Evolutionary conservation across 163 green algal species (phyloP).

Genomic region (Trebouxia gelatinosa): DNA sequence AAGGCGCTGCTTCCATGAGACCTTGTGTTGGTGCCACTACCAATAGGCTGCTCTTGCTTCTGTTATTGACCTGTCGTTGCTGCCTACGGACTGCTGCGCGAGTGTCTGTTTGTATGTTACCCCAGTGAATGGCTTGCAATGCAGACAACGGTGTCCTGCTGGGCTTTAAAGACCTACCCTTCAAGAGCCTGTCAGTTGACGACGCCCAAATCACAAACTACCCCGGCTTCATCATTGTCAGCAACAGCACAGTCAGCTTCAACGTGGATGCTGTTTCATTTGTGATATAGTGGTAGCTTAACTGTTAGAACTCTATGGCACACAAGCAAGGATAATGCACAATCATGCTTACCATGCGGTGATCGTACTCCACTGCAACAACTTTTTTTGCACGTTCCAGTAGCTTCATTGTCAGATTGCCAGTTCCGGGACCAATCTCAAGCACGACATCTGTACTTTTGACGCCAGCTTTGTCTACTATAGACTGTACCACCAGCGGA

Average conservation of each 20-base stretch:
- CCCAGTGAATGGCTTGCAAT: too few species aligned
- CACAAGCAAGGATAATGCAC: not conserved
- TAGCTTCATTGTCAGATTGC: constrained; percentile 97
- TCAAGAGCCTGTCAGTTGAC: constrained; percentile 3
- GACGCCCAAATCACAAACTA: not conserved
- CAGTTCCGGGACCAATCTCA: constrained; percentile 97
- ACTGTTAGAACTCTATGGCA: not conserved
- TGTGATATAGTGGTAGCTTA: not conserved
- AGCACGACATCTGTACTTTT: constrained; percentile 97
- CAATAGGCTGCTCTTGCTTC: too few species aligned
- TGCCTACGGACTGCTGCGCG: too few species aligned
- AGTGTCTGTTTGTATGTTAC: too few species aligned
- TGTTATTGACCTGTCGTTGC: too few species aligned
- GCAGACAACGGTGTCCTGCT: constrained; percentile 3
- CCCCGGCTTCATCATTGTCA: constrained; percentile 15
- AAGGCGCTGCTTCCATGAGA: too few species aligned
- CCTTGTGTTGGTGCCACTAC: too few species aligned
- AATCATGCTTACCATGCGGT: constrained; percentile 84
- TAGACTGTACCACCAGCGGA: constrained; percentile 90
- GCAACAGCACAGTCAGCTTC: constrained; percentile 12
- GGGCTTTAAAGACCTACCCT: not conserved
- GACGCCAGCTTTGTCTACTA: constrained; percentile 94
- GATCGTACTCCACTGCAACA: constrained; percentile 94
- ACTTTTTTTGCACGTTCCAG: constrained; percentile 96
- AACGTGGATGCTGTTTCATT: not conserved